phyloP scores from a whole-genome alignment of 768 basidiomycete genomes.

The Tylopilus subfusipes region DNA sequence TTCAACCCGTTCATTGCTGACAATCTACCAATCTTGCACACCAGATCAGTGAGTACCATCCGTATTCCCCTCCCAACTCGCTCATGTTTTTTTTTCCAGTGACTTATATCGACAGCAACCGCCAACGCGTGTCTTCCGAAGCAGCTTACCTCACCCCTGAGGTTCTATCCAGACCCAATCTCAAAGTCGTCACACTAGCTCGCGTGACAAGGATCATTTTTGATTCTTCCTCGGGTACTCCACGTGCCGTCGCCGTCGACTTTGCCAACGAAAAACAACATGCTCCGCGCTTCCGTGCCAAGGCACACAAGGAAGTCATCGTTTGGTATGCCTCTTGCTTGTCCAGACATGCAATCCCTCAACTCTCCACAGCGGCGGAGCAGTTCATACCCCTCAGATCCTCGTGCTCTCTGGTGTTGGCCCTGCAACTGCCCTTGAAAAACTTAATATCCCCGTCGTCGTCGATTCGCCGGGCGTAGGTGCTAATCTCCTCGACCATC shows the following conservation, averaged over 20 bases:
- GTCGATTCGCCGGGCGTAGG: constrained; percentile 74
- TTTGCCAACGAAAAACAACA: constrained; percentile 38
- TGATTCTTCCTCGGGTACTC: constrained; percentile 36
- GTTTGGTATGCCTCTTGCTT: constrained; percentile 43
- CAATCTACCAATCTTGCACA: not conserved
- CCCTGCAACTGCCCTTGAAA: constrained; percentile 52
- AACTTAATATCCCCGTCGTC: constrained; percentile 51
- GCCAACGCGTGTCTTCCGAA: constrained; percentile 59
- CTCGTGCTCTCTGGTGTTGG: constrained; percentile 78
- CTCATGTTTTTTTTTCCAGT: constrained; percentile 38
- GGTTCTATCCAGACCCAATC: constrained; percentile 61
- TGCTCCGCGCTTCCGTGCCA: constrained; percentile 38
- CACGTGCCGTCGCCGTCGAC: constrained; percentile 59
- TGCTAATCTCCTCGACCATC: constrained; percentile 68
- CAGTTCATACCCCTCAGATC: constrained; percentile 64
- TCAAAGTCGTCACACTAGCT: constrained; percentile 56
- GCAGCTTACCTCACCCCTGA: constrained; percentile 63
- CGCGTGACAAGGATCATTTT: constrained; percentile 59
- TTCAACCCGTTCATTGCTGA: not conserved
- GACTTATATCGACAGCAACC: constrained; percentile 58
- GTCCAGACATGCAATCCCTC: not conserved
- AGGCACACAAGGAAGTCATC: constrained; percentile 57
- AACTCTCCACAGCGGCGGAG: constrained; percentile 45
- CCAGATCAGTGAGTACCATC: constrained; percentile 41
- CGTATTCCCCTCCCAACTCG: not conserved